Conservation (phyloP, 768 basidiomycete genomes). For the Naematelia aurantialba region DNA sequence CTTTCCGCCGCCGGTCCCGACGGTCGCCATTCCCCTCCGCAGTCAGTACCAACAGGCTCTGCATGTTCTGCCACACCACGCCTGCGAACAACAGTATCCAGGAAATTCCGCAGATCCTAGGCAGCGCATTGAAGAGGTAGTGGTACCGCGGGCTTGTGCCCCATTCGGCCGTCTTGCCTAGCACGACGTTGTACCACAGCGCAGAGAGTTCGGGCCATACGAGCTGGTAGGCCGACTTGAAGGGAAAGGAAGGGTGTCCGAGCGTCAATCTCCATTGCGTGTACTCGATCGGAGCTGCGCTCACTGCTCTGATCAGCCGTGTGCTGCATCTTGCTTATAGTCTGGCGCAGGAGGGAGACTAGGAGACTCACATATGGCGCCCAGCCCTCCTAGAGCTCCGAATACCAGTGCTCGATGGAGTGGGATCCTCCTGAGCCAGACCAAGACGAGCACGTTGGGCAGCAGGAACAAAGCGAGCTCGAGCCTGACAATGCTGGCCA, state of each 20-base stretch:
- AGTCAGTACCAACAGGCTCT: slow-evolving; percentile 57
- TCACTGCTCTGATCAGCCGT: slow-evolving; percentile 52
- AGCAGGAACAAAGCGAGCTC: slow-evolving; percentile 68
- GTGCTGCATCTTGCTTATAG: neutral
- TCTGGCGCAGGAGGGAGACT: neutral
- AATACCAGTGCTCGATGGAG: slow-evolving; percentile 17
- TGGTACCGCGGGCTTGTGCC: slow-evolving; percentile 58
- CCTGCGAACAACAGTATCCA: slow-evolving; percentile 54
- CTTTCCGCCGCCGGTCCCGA: neutral
- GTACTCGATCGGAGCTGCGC: slow-evolving; percentile 70
- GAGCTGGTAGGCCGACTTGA: slow-evolving; percentile 49
- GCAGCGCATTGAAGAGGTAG: slow-evolving; percentile 48
- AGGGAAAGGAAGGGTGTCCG: slow-evolving; percentile 39
- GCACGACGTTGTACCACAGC: slow-evolving; percentile 76
- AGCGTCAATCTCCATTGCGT: slow-evolving; percentile 65
- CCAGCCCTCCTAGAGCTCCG: slow-evolving; percentile 38
- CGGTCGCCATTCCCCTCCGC: neutral
- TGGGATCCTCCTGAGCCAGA: slow-evolving; percentile 45
- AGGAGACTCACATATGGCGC: slow-evolving; percentile 24
- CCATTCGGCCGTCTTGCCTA: slow-evolving; percentile 87
- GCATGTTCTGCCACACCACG: too few species aligned
- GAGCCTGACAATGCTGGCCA: slow-evolving; percentile 70
- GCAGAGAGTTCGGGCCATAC: slow-evolving; percentile 84
- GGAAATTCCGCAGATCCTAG: slow-evolving; percentile 69
- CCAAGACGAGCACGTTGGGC: slow-evolving; percentile 55